Base-by-base conservation (phyloP, 2,329 filamentous ascomycete species). In the Tolypocladium cylindrosporum region DNA sequence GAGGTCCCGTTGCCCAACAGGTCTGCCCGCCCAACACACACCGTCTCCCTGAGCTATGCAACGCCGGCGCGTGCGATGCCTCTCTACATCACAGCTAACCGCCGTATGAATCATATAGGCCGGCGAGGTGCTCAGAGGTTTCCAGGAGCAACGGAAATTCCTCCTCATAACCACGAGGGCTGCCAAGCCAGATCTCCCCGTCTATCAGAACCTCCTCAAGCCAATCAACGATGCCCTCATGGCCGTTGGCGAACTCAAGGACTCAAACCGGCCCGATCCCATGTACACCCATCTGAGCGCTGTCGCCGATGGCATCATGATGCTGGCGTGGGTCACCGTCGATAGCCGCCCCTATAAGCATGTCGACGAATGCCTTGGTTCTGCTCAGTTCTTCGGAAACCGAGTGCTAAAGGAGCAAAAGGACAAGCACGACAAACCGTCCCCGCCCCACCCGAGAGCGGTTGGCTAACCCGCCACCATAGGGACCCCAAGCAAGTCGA, bases 331-430 rank as follows among this genome's bases (percentile, higher is more conserved):
- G 94, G 89, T 97, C 59, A 89, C 88, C 0, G 84, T 94, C 54
- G 89, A 95, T 56, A 81, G 77, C 62, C 91, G 91, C 69, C 94
- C 94, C 2, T 86, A 83, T 62, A 92, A 94, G 68, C 90, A 92
- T 67, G 88, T 97, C 53, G 87, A 87, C 53, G 92, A 96, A 65
- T 87, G 87, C 59, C 79, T 96, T 24, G 86, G 87, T 37, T 88
- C 91, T 55, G 90, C 92, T 45, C 88, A 97, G 71, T 96, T 96
- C 77, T 97, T 90, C 67, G 94, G 94, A 40, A 97, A 99, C 77
- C 86, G 92, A 65, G 90, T 99, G 42, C 77, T 97, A 65, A 96
- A 91, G 75, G 89, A 95, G 66, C 87, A 89, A 73, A 97, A 95
- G 75, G 92, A 84, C 56, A 84, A 81, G 77, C 78, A 66, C 41